These are phyloP conservation scores for Starmerella bombi DNA, from an alignment of 805 yeast species.

Conservation along the genomic window DNA sequence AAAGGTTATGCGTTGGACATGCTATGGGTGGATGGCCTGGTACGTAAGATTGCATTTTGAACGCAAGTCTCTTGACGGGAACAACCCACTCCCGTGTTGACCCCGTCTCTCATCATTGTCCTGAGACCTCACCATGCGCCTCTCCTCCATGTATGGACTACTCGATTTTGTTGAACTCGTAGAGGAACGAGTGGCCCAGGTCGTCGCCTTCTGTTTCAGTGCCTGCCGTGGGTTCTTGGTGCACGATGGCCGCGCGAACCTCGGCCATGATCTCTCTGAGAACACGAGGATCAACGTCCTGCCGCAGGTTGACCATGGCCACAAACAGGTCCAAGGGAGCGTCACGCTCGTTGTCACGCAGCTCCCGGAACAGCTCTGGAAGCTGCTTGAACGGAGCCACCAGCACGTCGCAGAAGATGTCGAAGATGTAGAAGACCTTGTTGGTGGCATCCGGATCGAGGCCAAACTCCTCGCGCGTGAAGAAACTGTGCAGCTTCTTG, in stretches of 20 bases:
- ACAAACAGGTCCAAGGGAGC: conserved; percentile 60
- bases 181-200: conserved; percentile 16
- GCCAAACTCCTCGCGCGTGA: conserved; percentile 33
- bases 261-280: conserved; percentile 26
- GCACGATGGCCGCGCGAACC: conserved; percentile 21
- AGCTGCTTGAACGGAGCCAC: conserved; percentile 37
- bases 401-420: conserved; percentile 45
- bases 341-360: conserved; percentile 57
- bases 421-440: conserved; percentile 44
- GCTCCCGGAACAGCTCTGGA: conserved; percentile 44
- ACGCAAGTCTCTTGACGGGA: too few species aligned
- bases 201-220: conserved; percentile 14
- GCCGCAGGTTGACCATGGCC: conserved; percentile 40
- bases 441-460: conserved; percentile 30
- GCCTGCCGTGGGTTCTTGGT: conserved; percentile 11
- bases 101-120: too few species aligned
- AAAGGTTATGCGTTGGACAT: too few species aligned
- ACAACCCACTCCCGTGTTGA: too few species aligned
- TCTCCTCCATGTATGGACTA: too few species aligned
- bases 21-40: too few species aligned
- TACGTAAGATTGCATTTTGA: too few species aligned
- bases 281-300: conserved; percentile 27
- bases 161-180: conserved; percentile 12
- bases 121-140: too few species aligned
- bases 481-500: conserved; percentile 40